phyloP scores from a whole-genome alignment of 108 stramenopile species.

The Cyclotella sp. region DNA sequence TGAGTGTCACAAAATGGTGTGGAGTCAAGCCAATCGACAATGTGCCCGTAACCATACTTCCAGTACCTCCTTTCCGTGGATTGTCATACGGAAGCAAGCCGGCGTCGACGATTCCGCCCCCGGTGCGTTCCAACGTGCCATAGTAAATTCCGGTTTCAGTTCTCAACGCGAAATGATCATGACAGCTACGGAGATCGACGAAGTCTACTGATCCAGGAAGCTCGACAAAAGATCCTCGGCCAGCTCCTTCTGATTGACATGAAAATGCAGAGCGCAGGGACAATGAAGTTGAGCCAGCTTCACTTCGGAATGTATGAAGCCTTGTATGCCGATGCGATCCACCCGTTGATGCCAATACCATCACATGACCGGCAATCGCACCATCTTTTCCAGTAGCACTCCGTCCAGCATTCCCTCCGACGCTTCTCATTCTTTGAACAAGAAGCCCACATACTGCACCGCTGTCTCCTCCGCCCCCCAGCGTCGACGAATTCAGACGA shows the following conservation, averaged over 20 bases:
- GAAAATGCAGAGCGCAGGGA: conserved; percentile 44
- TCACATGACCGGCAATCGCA: conserved; percentile 43
- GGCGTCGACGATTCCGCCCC: conserved; percentile 69
- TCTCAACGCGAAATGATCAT: conserved; percentile 73
- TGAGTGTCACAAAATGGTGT: conserved; percentile 81
- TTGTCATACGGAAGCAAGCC: conserved; percentile 76
- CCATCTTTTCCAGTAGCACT: conserved; percentile 23
- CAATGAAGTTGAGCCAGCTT: conserved; percentile 27
- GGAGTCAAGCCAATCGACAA: conserved; percentile 72
- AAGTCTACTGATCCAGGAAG: conserved; percentile 80
- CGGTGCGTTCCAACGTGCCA: conserved; percentile 73
- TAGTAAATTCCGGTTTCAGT: conserved; percentile 86
- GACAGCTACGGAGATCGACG: conserved; percentile 71
- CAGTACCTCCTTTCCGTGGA: conserved; percentile 18
- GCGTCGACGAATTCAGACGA: conserved; percentile 32
- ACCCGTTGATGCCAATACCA: conserved; percentile 75
- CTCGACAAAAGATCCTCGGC: conserved; percentile 62
- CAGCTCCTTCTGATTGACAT: conserved; percentile 18
- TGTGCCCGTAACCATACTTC: conserved; percentile 10
- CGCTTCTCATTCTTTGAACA: conserved; percentile 38
- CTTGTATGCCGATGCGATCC: conserved; percentile 76
- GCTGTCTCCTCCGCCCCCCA: conserved; percentile 13
- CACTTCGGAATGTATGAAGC: conserved; percentile 75
- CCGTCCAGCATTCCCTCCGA: conserved; percentile 19
- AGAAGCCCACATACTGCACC: conserved; percentile 49